phyloP scores from a whole-genome alignment of 345 rosid species.

The Sonneratia alba region DNA sequence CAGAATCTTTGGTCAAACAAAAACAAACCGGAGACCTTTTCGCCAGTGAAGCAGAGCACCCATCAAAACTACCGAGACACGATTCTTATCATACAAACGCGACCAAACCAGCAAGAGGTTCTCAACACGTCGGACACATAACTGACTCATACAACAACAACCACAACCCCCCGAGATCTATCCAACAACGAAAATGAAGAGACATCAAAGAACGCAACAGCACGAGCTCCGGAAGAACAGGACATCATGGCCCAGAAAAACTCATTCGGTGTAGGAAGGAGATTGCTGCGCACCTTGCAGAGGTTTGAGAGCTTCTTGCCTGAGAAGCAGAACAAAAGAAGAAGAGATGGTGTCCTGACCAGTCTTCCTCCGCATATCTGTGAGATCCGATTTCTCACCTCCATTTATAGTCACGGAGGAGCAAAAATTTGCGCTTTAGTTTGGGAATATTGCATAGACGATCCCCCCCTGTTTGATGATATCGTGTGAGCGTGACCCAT shows the following conservation, averaged over 20 bases:
- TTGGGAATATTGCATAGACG: background rate
- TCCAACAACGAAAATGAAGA: background rate
- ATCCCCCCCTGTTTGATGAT: background rate
- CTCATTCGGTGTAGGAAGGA: background rate
- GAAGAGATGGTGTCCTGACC: background rate
- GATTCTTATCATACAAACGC: background rate
- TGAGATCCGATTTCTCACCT: background rate
- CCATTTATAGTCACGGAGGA: background rate
- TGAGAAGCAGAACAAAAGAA: background rate
- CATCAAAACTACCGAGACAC: background rate
- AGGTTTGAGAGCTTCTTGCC: background rate
- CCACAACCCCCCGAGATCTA: background rate
- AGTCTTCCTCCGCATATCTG: background rate
- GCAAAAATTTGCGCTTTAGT: background rate
- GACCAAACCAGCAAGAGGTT: background rate
- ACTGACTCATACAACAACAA: background rate
- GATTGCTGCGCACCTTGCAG: background rate
- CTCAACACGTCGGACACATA: background rate
- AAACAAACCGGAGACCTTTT: background rate
- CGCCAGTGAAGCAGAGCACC: background rate
- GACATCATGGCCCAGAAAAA: background rate
- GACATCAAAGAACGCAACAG: background rate
- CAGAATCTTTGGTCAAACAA: background rate
- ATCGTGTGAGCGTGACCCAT: background rate
- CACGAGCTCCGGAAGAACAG: background rate